Evolutionary conservation across 176 grass and related monocot species (phyloP).

Genomic region (Canna indica): DNA sequence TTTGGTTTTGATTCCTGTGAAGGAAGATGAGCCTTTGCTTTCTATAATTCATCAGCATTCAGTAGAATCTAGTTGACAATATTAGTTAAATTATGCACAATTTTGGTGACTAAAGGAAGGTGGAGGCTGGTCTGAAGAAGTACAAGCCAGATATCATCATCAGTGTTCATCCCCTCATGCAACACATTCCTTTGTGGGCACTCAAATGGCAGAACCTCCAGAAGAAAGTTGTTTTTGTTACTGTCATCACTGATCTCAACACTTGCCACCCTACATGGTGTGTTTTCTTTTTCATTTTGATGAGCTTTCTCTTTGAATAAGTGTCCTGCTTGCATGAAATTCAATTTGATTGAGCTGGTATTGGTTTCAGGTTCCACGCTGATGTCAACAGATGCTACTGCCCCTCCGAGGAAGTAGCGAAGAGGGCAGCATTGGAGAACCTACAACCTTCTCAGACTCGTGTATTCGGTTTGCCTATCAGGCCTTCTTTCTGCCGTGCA

Average conservation of each 20-base stretch:
- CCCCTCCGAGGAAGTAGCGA: conserved; percentile 62
- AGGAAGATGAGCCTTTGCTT: too few relatives aligned
- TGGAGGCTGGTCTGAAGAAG: conserved; percentile 73
- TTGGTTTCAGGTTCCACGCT: conserved; percentile 52
- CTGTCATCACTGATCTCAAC: conserved; percentile 75
- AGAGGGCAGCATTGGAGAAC: conserved; percentile 45
- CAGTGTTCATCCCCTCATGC: conserved; percentile 90
- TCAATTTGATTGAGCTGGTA: background rate
- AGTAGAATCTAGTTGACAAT: too few relatives aligned
- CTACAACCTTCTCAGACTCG: conserved; percentile 56
- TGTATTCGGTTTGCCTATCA: conserved; percentile 62
- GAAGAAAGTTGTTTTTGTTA: conserved; percentile 53
- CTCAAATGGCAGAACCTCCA: conserved; percentile 80
- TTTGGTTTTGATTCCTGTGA: too few relatives aligned
- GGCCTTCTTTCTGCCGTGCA: conserved; percentile 70
- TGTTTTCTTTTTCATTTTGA: conserved; percentile 7
- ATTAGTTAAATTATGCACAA: conserved; percentile 3
- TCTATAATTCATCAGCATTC: too few relatives aligned
- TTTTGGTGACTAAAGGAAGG: conserved; percentile 37
- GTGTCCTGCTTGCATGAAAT: background rate
- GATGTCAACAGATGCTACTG: conserved; percentile 79
- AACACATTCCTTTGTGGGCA: conserved; percentile 80
- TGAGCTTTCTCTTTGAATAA: background rate
- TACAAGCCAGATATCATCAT: conserved; percentile 82
- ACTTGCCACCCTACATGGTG: conserved; percentile 80